phyloP scores from a whole-genome alignment of 2,329 filamentous ascomycete genomes.

The Cladorrhinum sp. region DNA sequence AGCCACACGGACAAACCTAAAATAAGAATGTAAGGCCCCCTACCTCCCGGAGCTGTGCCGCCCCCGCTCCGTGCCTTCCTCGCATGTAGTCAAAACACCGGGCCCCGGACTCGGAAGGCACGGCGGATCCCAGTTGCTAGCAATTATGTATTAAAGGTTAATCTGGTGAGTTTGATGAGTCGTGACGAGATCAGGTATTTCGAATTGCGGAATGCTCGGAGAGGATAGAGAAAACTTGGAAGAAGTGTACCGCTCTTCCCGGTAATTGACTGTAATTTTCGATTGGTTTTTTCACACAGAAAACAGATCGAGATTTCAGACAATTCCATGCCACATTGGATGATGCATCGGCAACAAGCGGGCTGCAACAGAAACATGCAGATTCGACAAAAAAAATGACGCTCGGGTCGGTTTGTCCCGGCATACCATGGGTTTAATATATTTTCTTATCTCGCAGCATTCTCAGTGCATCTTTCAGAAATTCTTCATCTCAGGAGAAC shows the following conservation, averaged over 20 bases:
- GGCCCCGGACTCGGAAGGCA: neutral
- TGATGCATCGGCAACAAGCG: neutral
- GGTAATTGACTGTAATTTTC: neutral
- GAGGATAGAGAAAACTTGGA: neutral
- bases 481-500: neutral
- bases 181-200: constrained; percentile 13
- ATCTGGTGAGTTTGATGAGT: neutral
- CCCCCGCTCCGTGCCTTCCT: neutral
- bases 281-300: neutral
- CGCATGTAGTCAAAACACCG: neutral
- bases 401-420: neutral
- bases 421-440: neutral
- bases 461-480: neutral
- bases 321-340: neutral
- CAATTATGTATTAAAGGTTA: too few species aligned
- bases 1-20: neutral
- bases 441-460: neutral
- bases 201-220: neutral
- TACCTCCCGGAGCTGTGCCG: neutral
- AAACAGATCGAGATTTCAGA: neutral
- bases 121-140: neutral
- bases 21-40: neutral
- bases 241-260: neutral
- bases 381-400: neutral
- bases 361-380: neutral